Evolutionary conservation across 495 filamentous ascomycete species (phyloP), one percentile per base, ranked within the genome.

Genomic region (Penicillium parvum): DNA sequence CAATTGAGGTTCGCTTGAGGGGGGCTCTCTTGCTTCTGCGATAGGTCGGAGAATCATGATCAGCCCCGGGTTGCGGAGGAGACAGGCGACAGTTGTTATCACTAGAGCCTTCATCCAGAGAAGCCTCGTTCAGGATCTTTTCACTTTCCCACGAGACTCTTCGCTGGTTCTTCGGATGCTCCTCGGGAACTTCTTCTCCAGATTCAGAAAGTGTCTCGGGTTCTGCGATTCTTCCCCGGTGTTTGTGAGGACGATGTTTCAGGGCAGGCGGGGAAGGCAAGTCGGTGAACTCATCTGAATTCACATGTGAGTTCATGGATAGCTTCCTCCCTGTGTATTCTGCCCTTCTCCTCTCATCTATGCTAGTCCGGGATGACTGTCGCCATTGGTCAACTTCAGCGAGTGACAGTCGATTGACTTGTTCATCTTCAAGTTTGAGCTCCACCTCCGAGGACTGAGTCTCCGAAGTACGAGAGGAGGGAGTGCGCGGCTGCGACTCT

Each of bases 81-180:
- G 28, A n/a, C n/a, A n/a, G n/a, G n/a, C n/a, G n/a, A 27, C 18
- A 10, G 9, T 38, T 33, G 6, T 30, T 26, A 32, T 59, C 40
- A 26, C 41, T 32, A 4, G 34, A 26, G 6, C 21, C 43, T 22
- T 57, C 52, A 7, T 21, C 32, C 18, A 45, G 9, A 12, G 47
- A 53, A 9, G 53, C 34, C 6, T 69, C 55, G 43, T 65, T 64
- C 22, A 69, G 39, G 5, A 65, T 17, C 22, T 71, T 72, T 17
- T 68, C 58, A 7, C 64, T 68, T 36, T 73, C 68, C 68, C 68
- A 73, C 7, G 69, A 72, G 5, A 73, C 69, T 7, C 69, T 62
- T 11, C 68, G 50, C 20, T 64, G 57, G 23, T 54, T 62, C 35
- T 68, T 72, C n/a, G 2, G 45, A 36, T n/a, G 50, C 40, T 26